Base-by-base conservation (phyloP, 306 rosid species). In the Pyrus communis region DNA sequence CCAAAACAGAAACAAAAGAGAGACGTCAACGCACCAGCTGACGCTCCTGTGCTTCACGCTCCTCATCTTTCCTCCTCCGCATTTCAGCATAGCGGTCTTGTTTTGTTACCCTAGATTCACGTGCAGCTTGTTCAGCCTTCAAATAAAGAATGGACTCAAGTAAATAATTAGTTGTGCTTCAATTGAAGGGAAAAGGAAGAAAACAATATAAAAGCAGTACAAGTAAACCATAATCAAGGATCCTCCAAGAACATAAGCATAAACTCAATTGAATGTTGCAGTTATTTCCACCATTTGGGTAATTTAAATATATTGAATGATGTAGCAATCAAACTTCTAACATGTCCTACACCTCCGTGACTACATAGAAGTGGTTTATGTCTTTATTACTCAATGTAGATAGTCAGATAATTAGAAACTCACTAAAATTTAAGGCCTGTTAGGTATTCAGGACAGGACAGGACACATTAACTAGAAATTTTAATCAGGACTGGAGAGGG, bases 41-140 rank as follows among this genome's bases (percentile, higher is more conserved):
- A 55, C 77, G 96, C 71, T 96, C 99, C 75, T 73, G 84, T 31
- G 89, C 97, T 81, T 96, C 97, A 52, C 79, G 97, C 79, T 96
- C 99, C 87, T 96, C 99, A 72, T 96, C 99, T 84, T 92, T 96
- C 85, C 84, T 86, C 89, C 93, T 96, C 73, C 98, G 83, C 76
- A 73, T 81, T 79, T 96, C 97, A 58, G 90, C 85, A 78, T 96
- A 96, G 30, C 81, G 90, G 76, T 96, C 99, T 77, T 96, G 96
- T 79, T 96, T 92, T 18, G 89, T 80, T 61, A 75, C 81, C 85
- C 81, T 92, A 15, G 99, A 90, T 11, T 90, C 97, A 12, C 88
- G 88, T n/a, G 87, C 81, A 86, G 93, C 91, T 86, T 89, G 92
- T 42, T 95, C 99, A 81, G 90, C 99, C 98, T 94, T 84, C 84